Evolutionary conservation across 495 filamentous ascomycete genomes (phyloP).

Genomic region (Daldinia concentrica): DNA sequence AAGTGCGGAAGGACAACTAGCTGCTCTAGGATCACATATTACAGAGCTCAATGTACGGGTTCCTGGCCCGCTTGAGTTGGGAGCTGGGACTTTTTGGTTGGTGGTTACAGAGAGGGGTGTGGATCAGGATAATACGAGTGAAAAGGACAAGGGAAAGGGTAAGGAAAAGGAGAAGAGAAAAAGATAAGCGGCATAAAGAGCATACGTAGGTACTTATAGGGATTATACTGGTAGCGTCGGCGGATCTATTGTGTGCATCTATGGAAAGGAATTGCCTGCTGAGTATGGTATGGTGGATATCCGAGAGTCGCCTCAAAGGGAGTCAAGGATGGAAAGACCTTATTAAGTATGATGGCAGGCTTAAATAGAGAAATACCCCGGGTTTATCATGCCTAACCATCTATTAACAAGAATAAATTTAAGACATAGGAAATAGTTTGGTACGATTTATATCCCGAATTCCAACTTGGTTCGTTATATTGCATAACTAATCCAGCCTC

Average conservation of each 20-base stretch:
- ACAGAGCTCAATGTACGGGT: conserved; percentile 21
- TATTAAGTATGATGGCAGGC: no score
- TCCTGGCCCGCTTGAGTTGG: conserved; percentile 24
- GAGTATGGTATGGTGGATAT: neutral
- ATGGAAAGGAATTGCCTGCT: no score
- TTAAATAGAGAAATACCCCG: neutral
- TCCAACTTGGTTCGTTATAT: no score
- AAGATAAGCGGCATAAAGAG: neutral
- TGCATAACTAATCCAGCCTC: neutral
- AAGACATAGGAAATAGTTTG: no score
- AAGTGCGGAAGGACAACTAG: conserved; percentile 31
- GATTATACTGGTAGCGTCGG: no score
- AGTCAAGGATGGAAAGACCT: no score
- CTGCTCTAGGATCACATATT: conserved; percentile 32
- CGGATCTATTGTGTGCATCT: no score
- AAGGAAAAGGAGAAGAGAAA: conserved; percentile 7
- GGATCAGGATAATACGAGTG: neutral
- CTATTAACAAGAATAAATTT: neutral
- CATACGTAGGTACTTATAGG: neutral
- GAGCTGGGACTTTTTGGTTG: conserved; percentile 41
- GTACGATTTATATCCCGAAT: no score
- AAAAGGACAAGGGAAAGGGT: neutral
- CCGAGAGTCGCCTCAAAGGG: neutral
- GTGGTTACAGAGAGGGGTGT: conserved; percentile 24
- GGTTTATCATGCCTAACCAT: neutral